Evolutionary conservation across 2,329 filamentous ascomycete species (phyloP).

Genomic region (Microsporum audouinii): DNA sequence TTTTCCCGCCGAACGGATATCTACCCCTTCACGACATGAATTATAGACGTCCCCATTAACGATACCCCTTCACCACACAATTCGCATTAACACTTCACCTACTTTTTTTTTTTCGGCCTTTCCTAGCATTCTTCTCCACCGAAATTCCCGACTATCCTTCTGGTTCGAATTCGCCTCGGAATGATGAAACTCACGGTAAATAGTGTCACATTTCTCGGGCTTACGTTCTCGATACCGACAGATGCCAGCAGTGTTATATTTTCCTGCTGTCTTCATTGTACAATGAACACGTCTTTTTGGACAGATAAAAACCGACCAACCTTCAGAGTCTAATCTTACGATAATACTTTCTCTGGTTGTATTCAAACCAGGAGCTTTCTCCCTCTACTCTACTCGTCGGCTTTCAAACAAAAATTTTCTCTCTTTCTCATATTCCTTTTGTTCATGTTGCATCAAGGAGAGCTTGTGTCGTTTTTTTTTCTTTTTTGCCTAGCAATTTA

Average conservation of each 20-base stretch:
- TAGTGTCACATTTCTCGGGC: neutral
- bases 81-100: neutral
- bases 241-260: neutral
- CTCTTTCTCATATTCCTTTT: neutral
- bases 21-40: slow-evolving; percentile 4
- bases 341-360: slow-evolving; percentile 1
- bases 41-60: slow-evolving; percentile 7
- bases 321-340: neutral
- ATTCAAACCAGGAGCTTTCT: neutral
- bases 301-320: neutral
- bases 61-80: slow-evolving; percentile 5
- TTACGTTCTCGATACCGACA: neutral
- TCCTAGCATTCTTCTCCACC: neutral
- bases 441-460: neutral
- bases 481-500: neutral
- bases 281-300: neutral
- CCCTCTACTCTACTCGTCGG: neutral
- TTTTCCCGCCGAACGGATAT: neutral
- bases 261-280: neutral
- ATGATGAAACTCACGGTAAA: neutral
- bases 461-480: neutral
- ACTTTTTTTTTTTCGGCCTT: neutral
- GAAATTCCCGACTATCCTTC: neutral
- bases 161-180: neutral
- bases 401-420: neutral